These are phyloP conservation scores for Fusarium sp. DNA, from an alignment of 2,329 filamentous ascomycete species.

Conservation along the genomic window DNA sequence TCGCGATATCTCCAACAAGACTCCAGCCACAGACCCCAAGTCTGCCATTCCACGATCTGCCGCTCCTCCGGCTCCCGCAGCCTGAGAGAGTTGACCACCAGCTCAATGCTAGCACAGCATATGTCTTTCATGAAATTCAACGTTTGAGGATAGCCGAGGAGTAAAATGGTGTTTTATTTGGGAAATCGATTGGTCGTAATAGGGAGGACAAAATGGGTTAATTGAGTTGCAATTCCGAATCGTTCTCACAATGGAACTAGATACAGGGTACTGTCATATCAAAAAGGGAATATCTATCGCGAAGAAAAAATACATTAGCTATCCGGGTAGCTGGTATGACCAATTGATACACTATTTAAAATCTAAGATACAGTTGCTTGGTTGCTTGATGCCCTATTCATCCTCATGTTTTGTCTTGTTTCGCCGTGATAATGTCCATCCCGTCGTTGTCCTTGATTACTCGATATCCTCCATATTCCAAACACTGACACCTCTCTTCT, in stretches of 20 bases:
- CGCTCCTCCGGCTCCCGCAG: slow-evolving; percentile 9
- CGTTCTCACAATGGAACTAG: not conserved
- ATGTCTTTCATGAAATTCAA: slow-evolving; percentile 2
- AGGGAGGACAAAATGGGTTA: not conserved
- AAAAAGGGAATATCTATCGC: not conserved
- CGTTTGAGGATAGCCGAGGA: slow-evolving; percentile 20
- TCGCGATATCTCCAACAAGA: slow-evolving; percentile 21
- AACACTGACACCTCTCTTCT: slow-evolving; percentile 63
- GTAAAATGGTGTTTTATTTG: slow-evolving; percentile 23
- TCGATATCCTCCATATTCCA: slow-evolving; percentile 63
- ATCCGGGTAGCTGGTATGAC: slow-evolving; percentile 8
- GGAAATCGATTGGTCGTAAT: not conserved
- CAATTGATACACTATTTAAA: slow-evolving; percentile 47
- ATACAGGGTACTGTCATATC: not conserved
- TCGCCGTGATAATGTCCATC: not conserved
- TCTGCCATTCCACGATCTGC: slow-evolving; percentile 22
- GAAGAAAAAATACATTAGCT: slow-evolving; percentile 25
- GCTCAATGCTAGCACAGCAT: not conserved
- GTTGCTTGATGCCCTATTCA: slow-evolving; percentile 33
- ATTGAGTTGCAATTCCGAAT: not conserved
- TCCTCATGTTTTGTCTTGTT: slow-evolving; percentile 17
- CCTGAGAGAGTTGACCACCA: not conserved
- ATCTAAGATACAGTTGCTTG: slow-evolving; percentile 45
- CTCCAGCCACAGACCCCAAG: slow-evolving; percentile 22
- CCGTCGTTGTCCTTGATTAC: slow-evolving; percentile 44